Conservation (phyloP, 306 rosid species). For the Comarum palustre region DNA sequence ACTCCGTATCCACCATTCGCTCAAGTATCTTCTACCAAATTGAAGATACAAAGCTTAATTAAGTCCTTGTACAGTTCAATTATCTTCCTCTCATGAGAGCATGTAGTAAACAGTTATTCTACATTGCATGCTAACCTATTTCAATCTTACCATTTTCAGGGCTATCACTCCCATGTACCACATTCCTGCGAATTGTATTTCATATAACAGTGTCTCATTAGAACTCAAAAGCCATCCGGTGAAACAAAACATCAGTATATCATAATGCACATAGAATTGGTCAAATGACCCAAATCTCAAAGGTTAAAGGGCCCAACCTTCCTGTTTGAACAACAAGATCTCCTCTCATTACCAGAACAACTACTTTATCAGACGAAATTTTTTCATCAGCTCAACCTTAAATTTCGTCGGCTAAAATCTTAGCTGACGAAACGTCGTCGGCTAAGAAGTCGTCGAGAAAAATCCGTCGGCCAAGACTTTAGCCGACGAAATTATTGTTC, state of each 20-base stretch:
- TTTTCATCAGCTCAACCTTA: no score
- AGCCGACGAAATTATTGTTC: no score
- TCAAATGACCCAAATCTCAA: background rate
- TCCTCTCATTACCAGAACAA: no score
- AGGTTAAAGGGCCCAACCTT: conserved; percentile 50
- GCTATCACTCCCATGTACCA: conserved; percentile 97
- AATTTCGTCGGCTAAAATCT: no score
- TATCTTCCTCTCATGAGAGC: background rate
- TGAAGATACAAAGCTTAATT: no score
- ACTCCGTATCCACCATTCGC: no score
- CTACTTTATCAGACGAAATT: no score
- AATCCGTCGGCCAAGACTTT: no score
- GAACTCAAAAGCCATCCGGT: conserved; percentile 13
- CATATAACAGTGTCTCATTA: conserved; percentile 20
- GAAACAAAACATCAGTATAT: conserved; percentile 2
- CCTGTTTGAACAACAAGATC: conserved; percentile 90
- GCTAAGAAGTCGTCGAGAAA: no score
- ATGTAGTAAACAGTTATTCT: background rate
- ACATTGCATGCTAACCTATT: conserved; percentile 44
- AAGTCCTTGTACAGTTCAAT: no score
- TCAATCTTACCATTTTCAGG: conserved; percentile 95
- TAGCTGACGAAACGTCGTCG: no score
- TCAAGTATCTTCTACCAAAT: no score
- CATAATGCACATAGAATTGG: background rate
- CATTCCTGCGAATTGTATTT: conserved; percentile 60